phyloP scores from a whole-genome alignment of 2,329 filamentous ascomycete genomes.

The Monascus ruber region DNA sequence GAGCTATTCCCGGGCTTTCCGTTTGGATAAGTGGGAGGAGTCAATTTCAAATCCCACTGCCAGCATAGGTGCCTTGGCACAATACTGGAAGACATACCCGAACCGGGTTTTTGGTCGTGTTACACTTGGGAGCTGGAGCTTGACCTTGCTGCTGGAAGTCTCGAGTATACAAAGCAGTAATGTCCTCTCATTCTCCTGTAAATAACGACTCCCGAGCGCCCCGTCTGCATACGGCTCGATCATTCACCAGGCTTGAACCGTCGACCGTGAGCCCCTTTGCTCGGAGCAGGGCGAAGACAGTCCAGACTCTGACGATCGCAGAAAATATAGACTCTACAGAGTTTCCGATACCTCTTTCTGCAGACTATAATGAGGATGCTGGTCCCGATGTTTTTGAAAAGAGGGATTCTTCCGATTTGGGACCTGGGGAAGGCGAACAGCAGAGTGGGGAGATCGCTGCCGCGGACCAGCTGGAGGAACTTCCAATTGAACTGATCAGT shows the following conservation, averaged over 20 bases:
- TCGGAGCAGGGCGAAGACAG: slow-evolving; percentile 15
- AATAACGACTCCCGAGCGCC: slow-evolving; percentile 14
- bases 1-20: no score
- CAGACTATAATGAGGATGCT: slow-evolving; percentile 12
- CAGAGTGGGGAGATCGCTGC: slow-evolving; percentile 23
- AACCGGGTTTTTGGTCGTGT: neutral
- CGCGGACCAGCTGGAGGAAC: slow-evolving; percentile 66
- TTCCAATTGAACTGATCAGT: slow-evolving; percentile 87
- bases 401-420: slow-evolving; percentile 21
- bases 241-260: slow-evolving; percentile 23
- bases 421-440: slow-evolving; percentile 16
- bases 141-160: neutral
- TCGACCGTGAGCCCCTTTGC: slow-evolving; percentile 12
- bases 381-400: slow-evolving; percentile 36
- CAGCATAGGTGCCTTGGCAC: no score
- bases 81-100: no score
- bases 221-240: slow-evolving; percentile 15
- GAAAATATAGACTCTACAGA: slow-evolving; percentile 14
- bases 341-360: slow-evolving; percentile 11
- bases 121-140: neutral
- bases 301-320: slow-evolving; percentile 12
- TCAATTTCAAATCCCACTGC: no score
- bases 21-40: no score
- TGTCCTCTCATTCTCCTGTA: slow-evolving; percentile 14
- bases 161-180: slow-evolving; percentile 7